These are phyloP conservation scores for Rhynchosporium graminicola DNA, from an alignment of 2,329 filamentous ascomycete species.

Conservation along the genomic window DNA sequence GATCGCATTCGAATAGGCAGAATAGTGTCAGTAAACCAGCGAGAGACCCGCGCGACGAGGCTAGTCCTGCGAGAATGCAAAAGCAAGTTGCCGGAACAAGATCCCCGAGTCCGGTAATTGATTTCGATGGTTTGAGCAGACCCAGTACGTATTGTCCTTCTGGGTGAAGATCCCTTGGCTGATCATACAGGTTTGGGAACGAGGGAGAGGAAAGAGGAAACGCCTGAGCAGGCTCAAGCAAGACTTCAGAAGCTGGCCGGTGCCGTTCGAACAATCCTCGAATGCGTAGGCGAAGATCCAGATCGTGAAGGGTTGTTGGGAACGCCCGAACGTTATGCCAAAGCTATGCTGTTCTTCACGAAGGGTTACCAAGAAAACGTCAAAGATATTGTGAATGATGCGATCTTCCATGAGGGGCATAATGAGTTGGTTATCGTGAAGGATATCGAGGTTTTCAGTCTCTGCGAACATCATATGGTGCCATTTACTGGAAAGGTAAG, in stretches of 20 bases:
- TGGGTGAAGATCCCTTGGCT: constrained; percentile 11
- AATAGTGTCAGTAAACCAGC: constrained; percentile 61
- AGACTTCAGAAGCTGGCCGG: constrained; percentile 60
- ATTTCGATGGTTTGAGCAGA: constrained; percentile 62
- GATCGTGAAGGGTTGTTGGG: constrained; percentile 64
- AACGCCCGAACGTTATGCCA: constrained; percentile 85
- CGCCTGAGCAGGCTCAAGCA: constrained; percentile 49
- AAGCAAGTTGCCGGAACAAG: constrained; percentile 40
- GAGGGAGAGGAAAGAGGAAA: constrained; percentile 61
- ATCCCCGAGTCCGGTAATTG: constrained; percentile 59
- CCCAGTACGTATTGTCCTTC: constrained; percentile 48
- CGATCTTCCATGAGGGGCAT: constrained; percentile 94
- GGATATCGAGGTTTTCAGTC: constrained; percentile 91
- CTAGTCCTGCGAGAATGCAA: constrained; percentile 31
- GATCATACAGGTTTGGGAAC: constrained; percentile 58
- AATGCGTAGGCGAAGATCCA: constrained; percentile 69
- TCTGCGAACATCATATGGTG: constrained; percentile 97
- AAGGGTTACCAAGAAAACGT: constrained; percentile 97
- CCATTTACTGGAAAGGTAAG: constrained; percentile 91
- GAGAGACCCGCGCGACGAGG: constrained; percentile 59
- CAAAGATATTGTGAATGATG: constrained; percentile 85
- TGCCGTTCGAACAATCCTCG: constrained; percentile 65
- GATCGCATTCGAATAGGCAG: constrained; percentile 44
- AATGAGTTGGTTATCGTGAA: constrained; percentile 98
- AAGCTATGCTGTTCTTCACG: constrained; percentile 94